phyloP scores from a whole-genome alignment of 192 early-diverging fungal species.

The Coemansia interrupta region DNA sequence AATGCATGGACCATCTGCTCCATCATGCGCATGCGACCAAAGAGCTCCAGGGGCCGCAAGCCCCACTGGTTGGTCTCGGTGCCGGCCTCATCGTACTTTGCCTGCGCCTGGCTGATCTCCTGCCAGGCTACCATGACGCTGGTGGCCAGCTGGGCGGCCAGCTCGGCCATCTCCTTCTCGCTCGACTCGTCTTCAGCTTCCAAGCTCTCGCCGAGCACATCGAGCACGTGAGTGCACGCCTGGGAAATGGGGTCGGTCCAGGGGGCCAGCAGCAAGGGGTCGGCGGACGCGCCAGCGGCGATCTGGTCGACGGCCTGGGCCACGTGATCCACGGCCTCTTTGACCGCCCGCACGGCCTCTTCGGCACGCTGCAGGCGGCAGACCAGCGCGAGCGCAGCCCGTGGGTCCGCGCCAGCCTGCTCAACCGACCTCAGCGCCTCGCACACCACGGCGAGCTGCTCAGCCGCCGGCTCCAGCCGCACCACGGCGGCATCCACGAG shows the following conservation, averaged over 20 bases:
- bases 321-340: not conserved
- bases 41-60: slow-evolving; percentile 34
- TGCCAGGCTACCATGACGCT: slow-evolving; percentile 49
- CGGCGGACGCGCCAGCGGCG: slow-evolving; percentile 4
- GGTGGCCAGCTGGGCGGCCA: slow-evolving; percentile 34
- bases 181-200: not conserved
- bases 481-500: slow-evolving; percentile 7
- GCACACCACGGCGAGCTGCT: slow-evolving; percentile 3
- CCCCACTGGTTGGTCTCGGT: slow-evolving; percentile 31
- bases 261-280: slow-evolving; percentile 13
- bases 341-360: slow-evolving; percentile 3
- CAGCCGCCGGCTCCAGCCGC: not conserved
- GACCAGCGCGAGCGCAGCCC: slow-evolving; percentile 2
- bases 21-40: slow-evolving; percentile 26
- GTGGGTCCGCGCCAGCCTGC: slow-evolving; percentile 7
- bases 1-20: slow-evolving; percentile 24
- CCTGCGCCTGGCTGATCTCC: slow-evolving; percentile 28
- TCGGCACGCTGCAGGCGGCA: not conserved
- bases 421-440: slow-evolving; percentile 6
- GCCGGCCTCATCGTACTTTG: slow-evolving; percentile 6
- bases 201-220: not conserved
- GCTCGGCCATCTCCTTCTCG: slow-evolving; percentile 9
- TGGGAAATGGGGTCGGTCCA: slow-evolving; percentile 11
- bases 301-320: not conserved
- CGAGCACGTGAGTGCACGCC: not conserved